A percentile compares a stretch with the other conserved stretches of the same genome.
Evolutionary conservation across 495 filamentous ascomycete genomes (phyloP).

Genomic region (Tuber brumale): DNA sequence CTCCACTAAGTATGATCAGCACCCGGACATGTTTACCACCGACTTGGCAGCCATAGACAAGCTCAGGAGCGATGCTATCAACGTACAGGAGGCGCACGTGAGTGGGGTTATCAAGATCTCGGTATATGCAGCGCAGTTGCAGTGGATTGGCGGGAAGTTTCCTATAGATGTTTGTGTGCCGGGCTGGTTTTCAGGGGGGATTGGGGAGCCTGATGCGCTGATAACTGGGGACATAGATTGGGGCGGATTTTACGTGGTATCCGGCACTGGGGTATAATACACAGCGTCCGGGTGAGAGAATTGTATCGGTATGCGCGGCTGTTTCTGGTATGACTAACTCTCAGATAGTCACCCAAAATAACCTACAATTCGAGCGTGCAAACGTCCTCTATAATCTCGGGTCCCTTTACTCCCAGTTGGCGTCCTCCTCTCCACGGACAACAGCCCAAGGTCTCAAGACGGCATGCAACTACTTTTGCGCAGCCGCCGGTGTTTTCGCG

Average conservation of each 20-base stretch:
- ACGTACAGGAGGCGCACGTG: slow-evolving; percentile 80
- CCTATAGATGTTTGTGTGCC: slow-evolving; percentile 72
- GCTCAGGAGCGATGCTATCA: slow-evolving; percentile 71
- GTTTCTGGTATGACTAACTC: slow-evolving; percentile 15
- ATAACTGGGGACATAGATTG: slow-evolving; percentile 56
- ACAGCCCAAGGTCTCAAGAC: slow-evolving; percentile 77
- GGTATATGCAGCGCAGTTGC: slow-evolving; percentile 82
- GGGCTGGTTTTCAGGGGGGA: not conserved
- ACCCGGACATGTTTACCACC: slow-evolving; percentile 91
- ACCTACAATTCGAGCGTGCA: slow-evolving; percentile 88
- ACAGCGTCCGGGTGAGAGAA: slow-evolving; percentile 55
- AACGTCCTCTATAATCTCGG: slow-evolving; percentile 91
- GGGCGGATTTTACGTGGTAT: slow-evolving; percentile 93
- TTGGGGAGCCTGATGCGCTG: slow-evolving; percentile 17
- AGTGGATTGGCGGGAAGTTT: slow-evolving; percentile 93
- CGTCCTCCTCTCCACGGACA: slow-evolving; percentile 69
- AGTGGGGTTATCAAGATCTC: slow-evolving; percentile 83
- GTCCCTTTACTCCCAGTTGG: slow-evolving; percentile 87
- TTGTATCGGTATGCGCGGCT: not conserved
- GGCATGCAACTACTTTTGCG: slow-evolving; percentile 86
- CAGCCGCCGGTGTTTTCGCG: slow-evolving; percentile 73
- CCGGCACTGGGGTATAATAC: slow-evolving; percentile 86
- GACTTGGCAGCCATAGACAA: slow-evolving; percentile 83
- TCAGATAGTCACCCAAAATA: slow-evolving; percentile 67
- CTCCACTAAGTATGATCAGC: slow-evolving; percentile 97